Conservation (phyloP, 1,284 basidiomycete species). For the Butyriboletus appendiculatus region DNA sequence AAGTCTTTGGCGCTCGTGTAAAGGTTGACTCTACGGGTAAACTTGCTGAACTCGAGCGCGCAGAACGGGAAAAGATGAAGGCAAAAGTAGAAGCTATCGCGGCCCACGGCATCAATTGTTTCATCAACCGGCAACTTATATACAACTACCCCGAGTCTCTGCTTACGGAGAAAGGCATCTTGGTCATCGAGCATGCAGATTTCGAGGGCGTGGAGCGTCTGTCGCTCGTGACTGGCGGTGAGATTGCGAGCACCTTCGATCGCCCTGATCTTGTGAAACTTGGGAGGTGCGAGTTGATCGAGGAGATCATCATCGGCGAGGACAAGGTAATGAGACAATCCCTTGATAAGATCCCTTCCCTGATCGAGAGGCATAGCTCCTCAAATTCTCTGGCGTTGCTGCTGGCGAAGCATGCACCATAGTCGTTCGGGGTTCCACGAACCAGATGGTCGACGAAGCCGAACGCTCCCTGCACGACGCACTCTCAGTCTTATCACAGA, state of each 20-base stretch:
- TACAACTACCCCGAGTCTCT: constrained; percentile 99
- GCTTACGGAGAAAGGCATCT: constrained; percentile 90
- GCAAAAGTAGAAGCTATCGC: constrained; percentile 96
- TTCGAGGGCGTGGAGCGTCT: constrained; percentile 98
- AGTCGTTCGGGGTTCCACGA: constrained; percentile 94
- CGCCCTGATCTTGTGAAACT: constrained; percentile 93
- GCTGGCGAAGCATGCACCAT: constrained; percentile 99
- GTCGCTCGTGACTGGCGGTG: constrained; percentile 96
- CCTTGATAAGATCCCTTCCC: not conserved
- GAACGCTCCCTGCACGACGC: constrained; percentile 98
- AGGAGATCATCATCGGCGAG: constrained; percentile 99
- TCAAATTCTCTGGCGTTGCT: constrained; percentile 99
- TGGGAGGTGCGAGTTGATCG: constrained; percentile 92
- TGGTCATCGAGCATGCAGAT: constrained; percentile 98
- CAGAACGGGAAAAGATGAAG: constrained; percentile 99
- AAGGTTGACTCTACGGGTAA: constrained; percentile 97
- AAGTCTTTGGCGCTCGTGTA: constrained; percentile 96
- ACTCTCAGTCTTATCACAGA: constrained; percentile 95
- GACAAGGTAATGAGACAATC: constrained; percentile 71
- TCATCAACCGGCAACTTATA: constrained; percentile 98
- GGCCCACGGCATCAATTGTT: constrained; percentile 94
- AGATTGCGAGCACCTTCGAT: constrained; percentile 97
- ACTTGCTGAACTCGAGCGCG: constrained; percentile 96
- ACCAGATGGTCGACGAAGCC: constrained; percentile 99
- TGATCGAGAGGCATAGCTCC: constrained; percentile 58